phyloP scores from a whole-genome alignment of 148 eudicot species.

The Rhododendron mucronatum region DNA sequence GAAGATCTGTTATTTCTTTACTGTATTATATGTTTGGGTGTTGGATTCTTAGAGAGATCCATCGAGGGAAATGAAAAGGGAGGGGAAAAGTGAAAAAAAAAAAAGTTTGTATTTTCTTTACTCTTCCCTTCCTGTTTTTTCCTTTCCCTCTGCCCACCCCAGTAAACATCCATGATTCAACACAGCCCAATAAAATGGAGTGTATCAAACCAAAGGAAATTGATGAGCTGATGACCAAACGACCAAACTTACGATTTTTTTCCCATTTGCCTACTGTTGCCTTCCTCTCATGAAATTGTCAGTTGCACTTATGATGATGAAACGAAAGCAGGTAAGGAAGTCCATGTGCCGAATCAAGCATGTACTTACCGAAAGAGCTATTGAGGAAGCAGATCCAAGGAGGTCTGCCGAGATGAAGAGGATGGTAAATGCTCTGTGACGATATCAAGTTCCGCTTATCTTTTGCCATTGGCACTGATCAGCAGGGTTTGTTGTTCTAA shows the following conservation, averaged over 20 bases:
- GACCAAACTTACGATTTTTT: neutral
- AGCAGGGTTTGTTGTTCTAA: neutral
- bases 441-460: neutral
- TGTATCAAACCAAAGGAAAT: neutral
- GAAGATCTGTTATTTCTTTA: neutral
- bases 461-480: neutral
- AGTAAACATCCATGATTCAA: neutral
- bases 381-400: slow-evolving; percentile 78
- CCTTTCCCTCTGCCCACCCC: neutral
- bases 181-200: neutral
- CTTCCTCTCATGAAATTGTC: neutral
- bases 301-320: neutral
- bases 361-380: slow-evolving; percentile 82
- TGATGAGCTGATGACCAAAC: neutral
- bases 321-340: slow-evolving; percentile 47
- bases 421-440: slow-evolving; percentile 66
- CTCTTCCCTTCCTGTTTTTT: neutral
- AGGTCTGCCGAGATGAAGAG: slow-evolving; percentile 84
- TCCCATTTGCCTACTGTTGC: neutral
- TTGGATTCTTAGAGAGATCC: neutral
- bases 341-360: slow-evolving; percentile 91
- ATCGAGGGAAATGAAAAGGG: neutral
- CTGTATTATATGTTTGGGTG: neutral
- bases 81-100: neutral
- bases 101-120: too few relatives aligned